Evolutionary conservation across 2,329 filamentous ascomycete genomes (phyloP).

Genomic region (Gliomastix tumulicola): DNA sequence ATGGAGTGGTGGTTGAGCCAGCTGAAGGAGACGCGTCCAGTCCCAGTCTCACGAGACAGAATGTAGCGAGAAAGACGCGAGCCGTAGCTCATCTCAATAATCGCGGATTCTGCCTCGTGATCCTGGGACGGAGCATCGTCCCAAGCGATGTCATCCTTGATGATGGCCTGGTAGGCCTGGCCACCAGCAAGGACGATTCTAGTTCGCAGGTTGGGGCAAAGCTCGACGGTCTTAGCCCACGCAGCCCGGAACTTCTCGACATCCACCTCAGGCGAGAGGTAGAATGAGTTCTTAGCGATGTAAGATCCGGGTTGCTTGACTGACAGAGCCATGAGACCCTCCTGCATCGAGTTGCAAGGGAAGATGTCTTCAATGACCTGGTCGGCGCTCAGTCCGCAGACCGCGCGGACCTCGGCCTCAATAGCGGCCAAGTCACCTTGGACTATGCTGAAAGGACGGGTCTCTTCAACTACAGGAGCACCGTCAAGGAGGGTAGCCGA

Average conservation of each 20-base stretch:
- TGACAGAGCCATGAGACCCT: constrained; percentile 23
- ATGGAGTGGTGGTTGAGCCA: constrained; percentile 12
- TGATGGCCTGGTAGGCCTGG: not conserved
- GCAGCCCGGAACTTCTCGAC: constrained; percentile 6
- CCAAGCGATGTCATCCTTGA: not conserved
- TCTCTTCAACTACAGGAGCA: not conserved
- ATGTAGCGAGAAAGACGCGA: not conserved
- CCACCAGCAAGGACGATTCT: constrained; percentile 3
- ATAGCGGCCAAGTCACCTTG: not conserved
- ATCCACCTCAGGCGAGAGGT: constrained; percentile 5
- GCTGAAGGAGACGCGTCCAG: constrained; percentile 8
- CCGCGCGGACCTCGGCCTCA: not conserved
- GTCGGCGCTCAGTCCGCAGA: not conserved
- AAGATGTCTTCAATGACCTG: constrained; percentile 20
- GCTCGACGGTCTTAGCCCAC: constrained; percentile 9
- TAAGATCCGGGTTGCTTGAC: constrained; percentile 12
- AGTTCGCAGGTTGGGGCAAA: constrained; percentile 6
- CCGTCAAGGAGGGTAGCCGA: not conserved
- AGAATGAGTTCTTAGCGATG: constrained; percentile 8
- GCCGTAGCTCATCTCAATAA: not conserved
- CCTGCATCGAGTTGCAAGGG: constrained; percentile 28
- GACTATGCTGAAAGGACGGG: not conserved
- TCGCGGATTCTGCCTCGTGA: constrained; percentile 10
- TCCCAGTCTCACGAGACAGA: constrained; percentile 3
- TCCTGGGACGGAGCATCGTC: not conserved